Conservation (phyloP, 1,139 yeast genomes). For the Candida gigantensis region DNA sequence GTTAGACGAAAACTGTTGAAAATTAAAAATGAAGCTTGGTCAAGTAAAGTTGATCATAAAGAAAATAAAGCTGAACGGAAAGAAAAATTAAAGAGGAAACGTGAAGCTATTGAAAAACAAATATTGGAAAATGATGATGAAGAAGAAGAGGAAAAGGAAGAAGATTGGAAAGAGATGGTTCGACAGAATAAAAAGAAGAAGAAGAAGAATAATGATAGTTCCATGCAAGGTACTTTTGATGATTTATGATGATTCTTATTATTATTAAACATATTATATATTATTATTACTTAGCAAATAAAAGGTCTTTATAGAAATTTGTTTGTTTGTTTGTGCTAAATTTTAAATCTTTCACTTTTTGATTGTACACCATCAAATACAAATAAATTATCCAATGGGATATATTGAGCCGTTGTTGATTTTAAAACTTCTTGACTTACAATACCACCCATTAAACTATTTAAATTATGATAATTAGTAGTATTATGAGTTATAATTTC, state of each 20-base stretch:
- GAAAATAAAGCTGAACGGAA: slow-evolving; percentile 65
- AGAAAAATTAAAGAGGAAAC: slow-evolving; percentile 60
- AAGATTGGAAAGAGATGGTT: slow-evolving; percentile 89
- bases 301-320: slow-evolving; percentile 6
- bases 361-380: slow-evolving; percentile 69
- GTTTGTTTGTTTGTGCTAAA: slow-evolving; percentile 18
- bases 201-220: slow-evolving; percentile 21
- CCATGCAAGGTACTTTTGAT: slow-evolving; percentile 64
- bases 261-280: neutral
- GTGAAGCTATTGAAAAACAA: slow-evolving; percentile 63
- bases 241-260: slow-evolving; percentile 48
- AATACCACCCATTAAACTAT: slow-evolving; percentile 69
- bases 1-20: slow-evolving; percentile 50
- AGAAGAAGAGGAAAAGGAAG: slow-evolving; percentile 56
- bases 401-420: slow-evolving; percentile 68
- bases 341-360: slow-evolving; percentile 51
- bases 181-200: slow-evolving; percentile 54
- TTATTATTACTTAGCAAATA: slow-evolving; percentile 5
- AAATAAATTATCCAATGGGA: slow-evolving; percentile 66
- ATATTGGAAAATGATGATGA: slow-evolving; percentile 57
- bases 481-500: slow-evolving; percentile 35
- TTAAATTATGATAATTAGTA: slow-evolving; percentile 34
- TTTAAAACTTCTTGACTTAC: slow-evolving; percentile 75
- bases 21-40: slow-evolving; percentile 77
- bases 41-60: slow-evolving; percentile 63